Evolutionary conservation across 2,329 filamentous ascomycete species (phyloP), one percentile per base, ranked within the genome.

Genomic region (Apiospora hydei): DNA sequence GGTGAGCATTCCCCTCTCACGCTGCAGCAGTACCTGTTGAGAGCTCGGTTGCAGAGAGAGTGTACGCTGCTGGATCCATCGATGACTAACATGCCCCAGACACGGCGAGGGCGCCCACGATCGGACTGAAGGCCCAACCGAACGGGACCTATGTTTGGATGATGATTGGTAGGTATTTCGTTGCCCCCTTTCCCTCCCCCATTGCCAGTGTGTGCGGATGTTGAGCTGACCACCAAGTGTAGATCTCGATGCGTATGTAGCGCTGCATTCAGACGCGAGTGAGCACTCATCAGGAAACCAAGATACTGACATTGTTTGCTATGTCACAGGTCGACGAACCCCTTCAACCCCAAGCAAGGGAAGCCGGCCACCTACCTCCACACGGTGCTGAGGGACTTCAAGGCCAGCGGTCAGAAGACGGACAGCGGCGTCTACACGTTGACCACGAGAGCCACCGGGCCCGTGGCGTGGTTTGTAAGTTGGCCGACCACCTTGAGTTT

Each of bases 331-430:
- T 79, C 78, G 1, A 78, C 78, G 64, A 80, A 80, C 72, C 78
- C 79, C 71, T 53, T 69, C 8, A 80, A 80, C 44, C 78, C 78
- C 6, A 68, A 44, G 1, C 73, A 74, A 13, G 78, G 78, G 5
- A 76, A 78, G 13, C 76, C 72, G 0, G 70, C 75, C 4, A 79
- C 76, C 4, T 80, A 80, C 67, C 75, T 80, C 4, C 78, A 80
- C 71, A 80, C 78, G 2, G 78, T 80, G 26, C 75, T 80, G 43
- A 76, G 78, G 7, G 78, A 80, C 75, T 80, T 80, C 73, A 78
- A 78, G 69, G 74, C 77, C 13, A 73, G 73, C 41, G 73, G 77
- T 0, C 67, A 76, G 11, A 74, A 73, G 3, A 75, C 74, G 2
- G 75, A 69, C 13, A 72, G 68, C 53, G 77, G 76, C 5, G 51